Evolutionary conservation across 192 early-diverging fungal species (phyloP).

Genomic region (Entophlyctis helioformis): DNA sequence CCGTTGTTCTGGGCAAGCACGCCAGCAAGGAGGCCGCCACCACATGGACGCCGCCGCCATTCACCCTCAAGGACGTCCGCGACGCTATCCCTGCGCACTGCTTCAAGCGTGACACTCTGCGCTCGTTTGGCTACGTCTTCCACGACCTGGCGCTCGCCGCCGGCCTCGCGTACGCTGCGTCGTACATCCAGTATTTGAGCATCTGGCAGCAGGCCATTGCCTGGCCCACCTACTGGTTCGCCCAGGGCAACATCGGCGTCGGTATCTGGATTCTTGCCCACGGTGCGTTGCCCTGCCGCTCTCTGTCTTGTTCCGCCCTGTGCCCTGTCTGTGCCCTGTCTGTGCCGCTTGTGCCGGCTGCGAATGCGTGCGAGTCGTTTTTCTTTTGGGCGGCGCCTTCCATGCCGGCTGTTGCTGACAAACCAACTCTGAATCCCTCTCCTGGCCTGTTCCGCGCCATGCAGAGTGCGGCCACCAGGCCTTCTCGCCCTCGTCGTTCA

Average conservation of each 20-base stretch:
- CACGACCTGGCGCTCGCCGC: slow-evolving; percentile 56
- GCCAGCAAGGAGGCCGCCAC: too few species aligned
- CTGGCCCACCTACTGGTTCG: slow-evolving; percentile 75
- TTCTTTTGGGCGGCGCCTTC: too few species aligned
- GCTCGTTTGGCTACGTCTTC: slow-evolving; percentile 58
- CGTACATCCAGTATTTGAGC: slow-evolving; percentile 21
- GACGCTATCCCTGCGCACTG: slow-evolving; percentile 76
- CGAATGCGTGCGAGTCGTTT: slow-evolving; percentile 5
- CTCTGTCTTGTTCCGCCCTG: too few species aligned
- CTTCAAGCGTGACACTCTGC: slow-evolving; percentile 63
- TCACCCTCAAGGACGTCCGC: slow-evolving; percentile 77
- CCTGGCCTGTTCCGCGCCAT: too few species aligned
- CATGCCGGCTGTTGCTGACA: too few species aligned
- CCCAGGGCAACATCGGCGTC: slow-evolving; percentile 73
- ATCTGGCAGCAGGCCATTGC: slow-evolving; percentile 11
- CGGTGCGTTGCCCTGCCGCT: too few species aligned
- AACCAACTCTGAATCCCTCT: too few species aligned
- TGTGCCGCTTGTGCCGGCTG: too few species aligned
- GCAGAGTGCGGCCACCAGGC: slow-evolving; percentile 91
- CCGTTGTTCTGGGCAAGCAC: too few species aligned
- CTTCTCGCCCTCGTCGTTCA: slow-evolving; percentile 71
- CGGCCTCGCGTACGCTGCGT: slow-evolving; percentile 49
- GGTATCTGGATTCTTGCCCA: slow-evolving; percentile 72
- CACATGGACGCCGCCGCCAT: slow-evolving; percentile 48
- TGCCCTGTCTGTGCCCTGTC: too few species aligned